phyloP scores from a whole-genome alignment of 768 basidiomycete species.

The Hypholoma sublateritium region DNA sequence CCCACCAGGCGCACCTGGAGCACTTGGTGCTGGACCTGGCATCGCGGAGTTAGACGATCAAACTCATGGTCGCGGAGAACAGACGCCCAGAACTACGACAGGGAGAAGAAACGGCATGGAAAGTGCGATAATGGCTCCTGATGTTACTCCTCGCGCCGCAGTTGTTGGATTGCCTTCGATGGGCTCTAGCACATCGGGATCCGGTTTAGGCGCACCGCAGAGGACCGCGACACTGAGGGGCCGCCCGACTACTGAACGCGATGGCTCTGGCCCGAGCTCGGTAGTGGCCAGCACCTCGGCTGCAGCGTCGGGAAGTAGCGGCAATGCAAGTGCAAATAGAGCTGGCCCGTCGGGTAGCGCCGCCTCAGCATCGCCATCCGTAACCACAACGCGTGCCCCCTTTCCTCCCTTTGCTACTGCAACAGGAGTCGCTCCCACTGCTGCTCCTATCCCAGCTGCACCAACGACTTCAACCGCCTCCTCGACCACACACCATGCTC shows the following conservation, averaged over 20 bases:
- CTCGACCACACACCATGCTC: slow-evolving; percentile 29
- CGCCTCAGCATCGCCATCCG: neutral
- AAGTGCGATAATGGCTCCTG: slow-evolving; percentile 41
- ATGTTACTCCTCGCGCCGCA: slow-evolving; percentile 65
- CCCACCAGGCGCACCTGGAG: slow-evolving; percentile 86
- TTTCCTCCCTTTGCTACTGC: neutral
- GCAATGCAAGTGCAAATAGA: neutral
- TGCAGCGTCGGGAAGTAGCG: neutral
- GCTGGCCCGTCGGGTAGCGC: neutral
- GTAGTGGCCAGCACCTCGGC: neutral
- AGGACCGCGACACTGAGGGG: slow-evolving; percentile 27
- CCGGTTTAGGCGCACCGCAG: slow-evolving; percentile 23
- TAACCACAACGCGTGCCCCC: neutral
- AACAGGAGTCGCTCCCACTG: neutral
- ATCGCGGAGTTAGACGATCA: slow-evolving; percentile 18
- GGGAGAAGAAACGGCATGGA: slow-evolving; percentile 29
- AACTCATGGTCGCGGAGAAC: neutral
- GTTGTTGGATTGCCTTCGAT: slow-evolving; percentile 52
- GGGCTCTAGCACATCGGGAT: neutral
- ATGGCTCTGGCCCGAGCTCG: neutral
- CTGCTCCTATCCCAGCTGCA: slow-evolving; percentile 5
- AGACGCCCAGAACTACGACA: neutral
- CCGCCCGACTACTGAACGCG: slow-evolving; percentile 8
- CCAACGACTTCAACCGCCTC: slow-evolving; percentile 18
- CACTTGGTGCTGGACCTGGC: slow-evolving; percentile 37